phyloP scores from a whole-genome alignment of 495 filamentous ascomycete species.

The Letharia lupina region DNA sequence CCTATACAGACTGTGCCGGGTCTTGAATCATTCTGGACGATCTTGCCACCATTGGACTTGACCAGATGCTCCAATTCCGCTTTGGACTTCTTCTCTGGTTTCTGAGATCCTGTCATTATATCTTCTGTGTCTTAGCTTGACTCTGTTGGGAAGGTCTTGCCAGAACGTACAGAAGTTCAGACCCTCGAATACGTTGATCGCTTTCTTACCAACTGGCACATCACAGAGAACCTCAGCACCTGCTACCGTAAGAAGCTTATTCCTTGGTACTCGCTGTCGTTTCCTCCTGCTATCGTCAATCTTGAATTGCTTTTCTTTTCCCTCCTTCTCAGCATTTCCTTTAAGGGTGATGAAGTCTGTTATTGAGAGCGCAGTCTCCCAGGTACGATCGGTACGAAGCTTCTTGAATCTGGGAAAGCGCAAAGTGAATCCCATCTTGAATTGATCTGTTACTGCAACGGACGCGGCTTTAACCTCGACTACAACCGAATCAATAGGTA shows the following conservation, averaged over 20 bases:
- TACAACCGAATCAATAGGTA: slow-evolving; percentile 78
- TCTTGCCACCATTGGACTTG: slow-evolving; percentile 78
- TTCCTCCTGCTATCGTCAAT: slow-evolving; percentile 67
- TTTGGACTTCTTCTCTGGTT: slow-evolving; percentile 62
- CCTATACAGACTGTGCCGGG: slow-evolving; percentile 61
- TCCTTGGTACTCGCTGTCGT: slow-evolving; percentile 51
- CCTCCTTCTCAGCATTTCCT: slow-evolving; percentile 59
- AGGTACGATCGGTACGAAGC: slow-evolving; percentile 71
- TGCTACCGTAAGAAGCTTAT: slow-evolving; percentile 60
- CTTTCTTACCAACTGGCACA: slow-evolving; percentile 46
- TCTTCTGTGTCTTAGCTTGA: slow-evolving; percentile 25
- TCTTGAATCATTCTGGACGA: slow-evolving; percentile 61
- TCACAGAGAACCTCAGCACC: slow-evolving; percentile 50
- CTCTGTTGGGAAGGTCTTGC: slow-evolving; percentile 30
- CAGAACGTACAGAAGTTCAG: slow-evolving; percentile 63
- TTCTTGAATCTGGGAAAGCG: slow-evolving; percentile 89
- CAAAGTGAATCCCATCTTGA: slow-evolving; percentile 68
- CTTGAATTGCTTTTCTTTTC: slow-evolving; percentile 69
- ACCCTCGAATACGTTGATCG: slow-evolving; percentile 59
- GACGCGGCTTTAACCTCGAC: slow-evolving; percentile 86
- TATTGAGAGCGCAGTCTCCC: slow-evolving; percentile 69
- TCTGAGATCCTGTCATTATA: slow-evolving; percentile 52
- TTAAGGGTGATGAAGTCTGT: slow-evolving; percentile 70
- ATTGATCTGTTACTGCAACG: slow-evolving; percentile 62
- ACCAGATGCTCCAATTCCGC: slow-evolving; percentile 75